A percentile compares a stretch with the other conserved stretches of the same genome.
Evolutionary conservation across 257 asterid genomes (phyloP).

Genomic region (Ligustrum vulgare): DNA sequence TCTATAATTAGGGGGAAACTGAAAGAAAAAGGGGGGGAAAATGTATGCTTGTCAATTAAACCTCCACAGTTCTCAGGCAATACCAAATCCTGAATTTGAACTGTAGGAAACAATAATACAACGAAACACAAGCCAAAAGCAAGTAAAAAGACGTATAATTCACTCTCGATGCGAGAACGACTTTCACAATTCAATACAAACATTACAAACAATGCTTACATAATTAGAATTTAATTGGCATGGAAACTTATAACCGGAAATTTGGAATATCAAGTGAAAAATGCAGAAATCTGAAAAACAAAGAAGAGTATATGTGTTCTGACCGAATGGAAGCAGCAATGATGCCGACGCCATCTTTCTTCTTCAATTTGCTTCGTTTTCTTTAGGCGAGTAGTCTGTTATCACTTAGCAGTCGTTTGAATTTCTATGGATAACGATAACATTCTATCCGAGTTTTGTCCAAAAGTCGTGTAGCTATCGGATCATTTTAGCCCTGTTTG

Average conservation of each 20-base stretch:
- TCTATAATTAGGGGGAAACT: neutral
- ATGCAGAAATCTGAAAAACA: neutral
- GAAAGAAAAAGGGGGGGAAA: too few species aligned
- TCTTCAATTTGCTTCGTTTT: neutral
- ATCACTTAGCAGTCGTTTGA: conserved; percentile 31
- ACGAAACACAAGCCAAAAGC: neutral
- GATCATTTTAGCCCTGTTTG: too few species aligned
- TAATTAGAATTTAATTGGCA: neutral
- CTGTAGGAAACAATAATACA: neutral
- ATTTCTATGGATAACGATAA: conserved; percentile 41
- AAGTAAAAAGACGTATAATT: neutral
- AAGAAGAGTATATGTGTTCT: neutral
- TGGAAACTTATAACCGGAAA: neutral
- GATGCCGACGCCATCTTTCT: conserved; percentile 45
- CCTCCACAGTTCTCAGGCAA: neutral
- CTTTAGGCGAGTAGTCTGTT: conserved; percentile 20
- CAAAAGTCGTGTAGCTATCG: too few species aligned
- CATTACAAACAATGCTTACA: neutral
- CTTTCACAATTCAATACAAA: neutral
- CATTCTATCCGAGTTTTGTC: too few species aligned
- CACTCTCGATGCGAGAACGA: too few species aligned
- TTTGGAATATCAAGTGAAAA: neutral
- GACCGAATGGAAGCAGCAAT: conserved; percentile 47
- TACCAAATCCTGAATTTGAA: neutral
- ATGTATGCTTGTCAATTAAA: too few species aligned